Percentiles rank a stretch among this genome's conserved stretches.
Evolutionary conservation across 192 early-diverging fungal species (phyloP).

Genomic region (Coemansia sp.): DNA sequence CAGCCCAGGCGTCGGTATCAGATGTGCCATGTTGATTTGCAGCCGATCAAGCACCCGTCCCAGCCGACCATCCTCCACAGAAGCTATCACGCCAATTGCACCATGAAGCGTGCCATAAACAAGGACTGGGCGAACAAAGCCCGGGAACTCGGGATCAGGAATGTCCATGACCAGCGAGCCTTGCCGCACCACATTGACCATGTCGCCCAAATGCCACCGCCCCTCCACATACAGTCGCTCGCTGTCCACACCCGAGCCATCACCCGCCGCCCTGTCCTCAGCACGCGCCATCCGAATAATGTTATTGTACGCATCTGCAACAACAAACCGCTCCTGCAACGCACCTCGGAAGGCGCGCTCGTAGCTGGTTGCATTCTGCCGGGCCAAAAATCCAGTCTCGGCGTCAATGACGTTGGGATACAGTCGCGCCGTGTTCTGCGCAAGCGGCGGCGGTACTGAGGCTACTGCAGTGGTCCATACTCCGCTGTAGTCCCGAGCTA

Average conservation of each 20-base stretch:
- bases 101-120: slow-evolving; percentile 81
- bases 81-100: slow-evolving; percentile 73
- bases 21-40: slow-evolving; percentile 62
- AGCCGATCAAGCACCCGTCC: slow-evolving; percentile 60
- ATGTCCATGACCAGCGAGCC: slow-evolving; percentile 81
- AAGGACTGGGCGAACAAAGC: slow-evolving; percentile 52
- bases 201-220: slow-evolving; percentile 78
- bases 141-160: slow-evolving; percentile 59
- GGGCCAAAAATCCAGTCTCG: slow-evolving; percentile 15
- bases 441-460: slow-evolving; percentile 24
- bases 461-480: slow-evolving; percentile 41
- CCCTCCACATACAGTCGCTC: slow-evolving; percentile 59
- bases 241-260: neutral
- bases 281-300: slow-evolving; percentile 14
- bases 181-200: slow-evolving; percentile 72
- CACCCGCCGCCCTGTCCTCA: neutral
- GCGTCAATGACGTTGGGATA: slow-evolving; percentile 6
- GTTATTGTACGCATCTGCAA: slow-evolving; percentile 36
- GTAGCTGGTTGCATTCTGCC: neutral
- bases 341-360: slow-evolving; percentile 11
- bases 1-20: slow-evolving; percentile 58
- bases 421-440: slow-evolving; percentile 10
- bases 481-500: slow-evolving; percentile 31
- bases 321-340: slow-evolving; percentile 20
- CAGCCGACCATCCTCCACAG: slow-evolving; percentile 61